A percentile compares a stretch with the other conserved stretches of the same genome.
Evolutionary conservation across 2,329 filamentous ascomycete genomes (phyloP).

Genomic region (Clathrospora elynae): DNA sequence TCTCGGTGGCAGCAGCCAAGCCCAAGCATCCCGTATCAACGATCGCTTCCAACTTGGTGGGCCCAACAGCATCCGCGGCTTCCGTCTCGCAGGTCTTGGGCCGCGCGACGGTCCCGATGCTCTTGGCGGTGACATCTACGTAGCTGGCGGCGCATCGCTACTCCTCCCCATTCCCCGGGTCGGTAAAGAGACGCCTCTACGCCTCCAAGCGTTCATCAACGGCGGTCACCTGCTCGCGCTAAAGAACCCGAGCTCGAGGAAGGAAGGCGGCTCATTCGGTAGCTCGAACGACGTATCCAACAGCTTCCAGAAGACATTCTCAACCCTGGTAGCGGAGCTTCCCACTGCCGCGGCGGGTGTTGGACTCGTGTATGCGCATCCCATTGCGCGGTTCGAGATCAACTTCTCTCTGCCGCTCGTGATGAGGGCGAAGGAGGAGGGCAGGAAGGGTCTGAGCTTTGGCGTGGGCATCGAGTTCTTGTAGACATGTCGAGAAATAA

Average conservation of each 20-base stretch:
- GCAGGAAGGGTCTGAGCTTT: conserved; percentile 87
- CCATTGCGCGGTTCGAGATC: conserved; percentile 89
- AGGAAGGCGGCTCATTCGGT: conserved; percentile 51
- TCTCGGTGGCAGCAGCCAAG: conserved; percentile 59
- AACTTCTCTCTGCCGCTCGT: conserved; percentile 92
- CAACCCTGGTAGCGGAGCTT: conserved; percentile 72
- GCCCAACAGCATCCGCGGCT: conserved; percentile 91
- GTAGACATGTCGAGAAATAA: no score
- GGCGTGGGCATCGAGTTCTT: conserved; percentile 97
- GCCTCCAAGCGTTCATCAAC: conserved; percentile 90
- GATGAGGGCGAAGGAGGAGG: conserved; percentile 80
- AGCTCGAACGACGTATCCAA: conserved; percentile 57
- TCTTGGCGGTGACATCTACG: conserved; percentile 89
- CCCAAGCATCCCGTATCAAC: conserved; percentile 78
- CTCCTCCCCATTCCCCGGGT: conserved; percentile 82
- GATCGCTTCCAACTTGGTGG: conserved; percentile 95
- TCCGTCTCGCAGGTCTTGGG: conserved; percentile 85
- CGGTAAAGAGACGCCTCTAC: conserved; percentile 80
- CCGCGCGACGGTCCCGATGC: conserved; percentile 85
- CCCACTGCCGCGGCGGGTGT: conserved; percentile 87
- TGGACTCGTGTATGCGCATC: conserved; percentile 92
- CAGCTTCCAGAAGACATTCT: conserved; percentile 66
- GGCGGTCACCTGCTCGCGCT: conserved; percentile 83
- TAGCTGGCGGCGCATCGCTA: conserved; percentile 84
- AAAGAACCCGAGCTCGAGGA: conserved; percentile 55